Evolutionary conservation across 192 early-diverging fungal species (phyloP).

Genomic region (Coemansia sp.): DNA sequence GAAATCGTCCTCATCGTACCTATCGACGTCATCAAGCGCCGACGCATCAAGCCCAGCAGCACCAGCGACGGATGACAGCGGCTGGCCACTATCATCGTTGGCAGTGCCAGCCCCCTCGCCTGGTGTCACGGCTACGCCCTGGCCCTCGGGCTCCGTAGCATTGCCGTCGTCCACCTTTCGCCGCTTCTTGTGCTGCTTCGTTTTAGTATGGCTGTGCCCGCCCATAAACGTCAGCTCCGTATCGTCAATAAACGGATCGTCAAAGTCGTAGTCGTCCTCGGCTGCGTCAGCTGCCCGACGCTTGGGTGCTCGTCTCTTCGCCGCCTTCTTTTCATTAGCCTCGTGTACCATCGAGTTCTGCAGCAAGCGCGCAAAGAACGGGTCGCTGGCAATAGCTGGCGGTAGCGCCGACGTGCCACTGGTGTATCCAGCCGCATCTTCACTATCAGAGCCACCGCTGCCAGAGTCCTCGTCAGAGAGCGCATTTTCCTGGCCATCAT

Average conservation of each 20-base stretch:
- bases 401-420: constrained; percentile 42
- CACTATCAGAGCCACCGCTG: constrained; percentile 28
- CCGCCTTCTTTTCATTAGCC: constrained; percentile 17
- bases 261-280: constrained; percentile 50
- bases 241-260: constrained; percentile 57
- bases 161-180: constrained; percentile 44
- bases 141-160: constrained; percentile 38
- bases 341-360: constrained; percentile 45
- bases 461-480: constrained; percentile 17
- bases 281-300: constrained; percentile 27
- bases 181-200: constrained; percentile 44
- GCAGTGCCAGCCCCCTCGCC: background rate
- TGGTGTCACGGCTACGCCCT: background rate
- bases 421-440: constrained; percentile 25
- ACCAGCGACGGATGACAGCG: background rate
- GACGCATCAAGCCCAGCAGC: background rate
- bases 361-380: constrained; percentile 49
- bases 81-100: background rate
- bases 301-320: constrained; percentile 21
- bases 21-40: constrained; percentile 37
- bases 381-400: constrained; percentile 54
- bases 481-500: background rate
- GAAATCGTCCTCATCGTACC: constrained; percentile 47
- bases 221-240: constrained; percentile 53
- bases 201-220: constrained; percentile 34